A percentile compares a stretch with the other conserved stretches of the same genome.
These are phyloP conservation scores for Rhodotorula graminis DNA, from an alignment of 768 basidiomycete species.

Conservation along the genomic window DNA sequence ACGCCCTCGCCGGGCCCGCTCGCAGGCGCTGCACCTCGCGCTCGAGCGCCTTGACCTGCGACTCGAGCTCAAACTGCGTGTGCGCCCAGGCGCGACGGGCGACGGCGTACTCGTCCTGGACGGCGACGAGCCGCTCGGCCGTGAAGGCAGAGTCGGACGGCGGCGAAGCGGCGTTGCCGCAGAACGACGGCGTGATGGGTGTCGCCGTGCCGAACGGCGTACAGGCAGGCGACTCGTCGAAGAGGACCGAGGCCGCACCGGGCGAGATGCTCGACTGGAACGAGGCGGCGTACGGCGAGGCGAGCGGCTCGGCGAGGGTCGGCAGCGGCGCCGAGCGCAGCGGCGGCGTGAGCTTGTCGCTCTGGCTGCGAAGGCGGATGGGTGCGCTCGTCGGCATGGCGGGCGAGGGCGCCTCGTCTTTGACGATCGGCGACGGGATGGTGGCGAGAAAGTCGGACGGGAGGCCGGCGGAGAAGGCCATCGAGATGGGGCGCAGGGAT, in stretches of 20 bases:
- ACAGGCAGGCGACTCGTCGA: constrained; percentile 2
- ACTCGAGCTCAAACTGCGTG: constrained; percentile 18
- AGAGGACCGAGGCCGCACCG: constrained; percentile 7
- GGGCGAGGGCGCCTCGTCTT: no score
- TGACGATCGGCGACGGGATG: neutral
- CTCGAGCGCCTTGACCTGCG: constrained; percentile 18
- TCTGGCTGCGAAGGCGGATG: no score
- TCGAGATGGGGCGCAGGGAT: constrained; percentile 36
- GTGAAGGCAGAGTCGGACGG: neutral
- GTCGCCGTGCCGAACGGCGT: constrained; percentile 4
- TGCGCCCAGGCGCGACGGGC: constrained; percentile 14
- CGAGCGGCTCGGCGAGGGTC: neutral
- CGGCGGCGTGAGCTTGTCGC: neutral
- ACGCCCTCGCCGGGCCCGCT: neutral
- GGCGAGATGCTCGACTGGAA: constrained; percentile 20
- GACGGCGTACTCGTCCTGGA: constrained; percentile 7
- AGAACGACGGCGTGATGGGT: constrained; percentile 26
- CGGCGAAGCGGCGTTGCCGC: neutral
- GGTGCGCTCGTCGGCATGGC: neutral
- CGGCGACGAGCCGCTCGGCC: constrained; percentile 2
- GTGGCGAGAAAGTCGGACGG: constrained; percentile 31
- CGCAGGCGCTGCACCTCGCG: constrained; percentile 2
- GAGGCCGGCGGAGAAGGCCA: constrained; percentile 35
- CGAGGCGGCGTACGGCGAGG: constrained; percentile 22
- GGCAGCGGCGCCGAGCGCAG: neutral